A percentile compares a stretch with the other conserved stretches of the same genome.
Evolutionary conservation across 441 rosid species (phyloP).

Genomic region (Pelargonium cotyledonis): DNA sequence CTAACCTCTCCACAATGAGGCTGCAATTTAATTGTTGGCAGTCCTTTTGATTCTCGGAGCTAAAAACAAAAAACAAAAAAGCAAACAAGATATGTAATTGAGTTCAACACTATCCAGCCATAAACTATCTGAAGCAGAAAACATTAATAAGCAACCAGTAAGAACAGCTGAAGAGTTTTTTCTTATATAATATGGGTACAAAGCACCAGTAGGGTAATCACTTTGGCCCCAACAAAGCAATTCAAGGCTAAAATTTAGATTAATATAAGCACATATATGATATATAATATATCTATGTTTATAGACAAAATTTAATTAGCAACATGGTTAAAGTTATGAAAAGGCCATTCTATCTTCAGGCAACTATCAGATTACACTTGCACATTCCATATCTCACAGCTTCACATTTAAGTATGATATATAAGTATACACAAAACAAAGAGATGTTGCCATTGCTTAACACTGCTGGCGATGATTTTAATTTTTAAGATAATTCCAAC

Average conservation of each 20-base stretch:
- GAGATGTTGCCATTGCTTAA: no score
- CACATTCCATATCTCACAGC: no score
- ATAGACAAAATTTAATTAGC: background rate
- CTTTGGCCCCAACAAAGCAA: background rate
- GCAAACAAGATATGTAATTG: background rate
- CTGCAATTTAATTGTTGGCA: conserved; percentile 62
- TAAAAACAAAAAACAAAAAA: conserved; percentile 29
- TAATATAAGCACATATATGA: background rate
- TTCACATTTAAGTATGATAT: no score
- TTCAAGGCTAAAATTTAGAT: conserved; percentile 6
- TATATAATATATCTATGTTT: background rate
- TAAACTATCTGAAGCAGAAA: background rate
- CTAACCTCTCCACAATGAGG: conserved; percentile 76
- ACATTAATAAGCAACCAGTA: background rate
- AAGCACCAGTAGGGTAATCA: background rate
- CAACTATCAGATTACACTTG: conserved; percentile 10
- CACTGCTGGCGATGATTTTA: no score
- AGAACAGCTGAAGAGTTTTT: background rate
- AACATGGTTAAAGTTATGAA: conserved; percentile 1
- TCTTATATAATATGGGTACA: background rate
- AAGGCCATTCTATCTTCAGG: background rate
- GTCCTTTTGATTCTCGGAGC: conserved; percentile 76
- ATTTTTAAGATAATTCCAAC: conserved; percentile 1
- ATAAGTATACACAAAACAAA: no score
- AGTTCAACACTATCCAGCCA: conserved; percentile 15